Percentiles rank a stretch among this genome's conserved stretches.
Conservation (phyloP, 805 yeast species). For the Barnettozyma sucrosica region DNA sequence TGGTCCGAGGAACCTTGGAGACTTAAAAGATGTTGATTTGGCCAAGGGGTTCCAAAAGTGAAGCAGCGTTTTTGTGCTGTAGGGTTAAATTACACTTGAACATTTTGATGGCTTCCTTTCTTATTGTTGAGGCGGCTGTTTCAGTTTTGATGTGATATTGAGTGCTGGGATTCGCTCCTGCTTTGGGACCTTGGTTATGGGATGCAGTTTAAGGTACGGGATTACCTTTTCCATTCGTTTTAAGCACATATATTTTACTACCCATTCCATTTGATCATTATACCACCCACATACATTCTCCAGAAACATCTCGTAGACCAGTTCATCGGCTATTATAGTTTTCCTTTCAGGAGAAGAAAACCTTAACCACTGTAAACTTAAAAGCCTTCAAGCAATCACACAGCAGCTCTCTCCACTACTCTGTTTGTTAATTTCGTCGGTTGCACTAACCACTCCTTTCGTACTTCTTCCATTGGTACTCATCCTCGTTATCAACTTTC, state of each 20-base stretch:
- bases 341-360: background rate
- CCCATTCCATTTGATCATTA: background rate
- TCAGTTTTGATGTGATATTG: background rate
- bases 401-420: constrained; percentile 11
- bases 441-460: constrained; percentile 1
- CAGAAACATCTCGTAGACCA: background rate
- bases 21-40: constrained; percentile 41
- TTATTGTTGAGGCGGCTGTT: background rate
- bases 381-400: constrained; percentile 8
- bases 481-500: background rate
- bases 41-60: constrained; percentile 39
- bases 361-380: background rate
- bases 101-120: too few relatives aligned
- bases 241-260: background rate
- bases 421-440: background rate
- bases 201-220: background rate
- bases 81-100: too few relatives aligned
- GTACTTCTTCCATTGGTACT: constrained; percentile 2
- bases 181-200: background rate
- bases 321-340: too few relatives aligned
- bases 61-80: background rate
- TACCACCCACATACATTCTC: background rate
- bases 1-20: constrained; percentile 28
- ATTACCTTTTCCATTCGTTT: background rate
- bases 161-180: background rate